These are phyloP conservation scores for Talaromyces sp. DNA, from an alignment of 2,329 filamentous ascomycete genomes.

Conservation along the genomic window DNA sequence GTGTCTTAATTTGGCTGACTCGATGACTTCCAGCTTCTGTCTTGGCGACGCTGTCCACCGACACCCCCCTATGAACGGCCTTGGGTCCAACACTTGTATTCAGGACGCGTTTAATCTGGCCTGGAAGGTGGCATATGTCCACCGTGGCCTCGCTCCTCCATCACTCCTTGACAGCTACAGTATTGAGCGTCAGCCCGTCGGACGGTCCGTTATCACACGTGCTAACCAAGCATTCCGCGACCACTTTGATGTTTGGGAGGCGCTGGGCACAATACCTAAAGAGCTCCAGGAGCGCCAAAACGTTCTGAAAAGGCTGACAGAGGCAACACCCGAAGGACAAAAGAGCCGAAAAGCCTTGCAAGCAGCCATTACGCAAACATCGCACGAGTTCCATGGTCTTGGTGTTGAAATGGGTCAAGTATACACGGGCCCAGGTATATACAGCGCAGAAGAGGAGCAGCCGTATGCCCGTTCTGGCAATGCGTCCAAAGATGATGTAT, in stretches of 20 bases:
- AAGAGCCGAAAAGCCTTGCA: conserved; percentile 36
- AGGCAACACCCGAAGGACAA: conserved; percentile 33
- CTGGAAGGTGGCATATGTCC: conserved; percentile 51
- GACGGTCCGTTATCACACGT: conserved; percentile 44
- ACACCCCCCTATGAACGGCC: conserved; percentile 7
- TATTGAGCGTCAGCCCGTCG: conserved; percentile 48
- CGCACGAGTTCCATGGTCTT: conserved; percentile 50
- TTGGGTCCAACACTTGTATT: conserved; percentile 9
- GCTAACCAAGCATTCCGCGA: conserved; percentile 55
- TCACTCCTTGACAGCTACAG: conserved; percentile 42
- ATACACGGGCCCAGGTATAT: conserved; percentile 46
- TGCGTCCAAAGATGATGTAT: conserved; percentile 35
- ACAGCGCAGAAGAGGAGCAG: conserved; percentile 37
- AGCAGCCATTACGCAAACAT: conserved; percentile 38
- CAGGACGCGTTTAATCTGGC: conserved; percentile 47
- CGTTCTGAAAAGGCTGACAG: conserved; percentile 38
- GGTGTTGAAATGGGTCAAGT: conserved; percentile 57
- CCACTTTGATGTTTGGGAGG: conserved; percentile 44
- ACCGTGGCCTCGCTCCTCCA: conserved; percentile 15
- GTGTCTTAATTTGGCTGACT: no score
- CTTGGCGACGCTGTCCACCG: conserved; percentile 7
- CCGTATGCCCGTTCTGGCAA: conserved; percentile 13
- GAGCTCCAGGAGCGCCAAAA: conserved; percentile 35
- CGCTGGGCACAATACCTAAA: conserved; percentile 40
- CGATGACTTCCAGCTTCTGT: conserved; percentile 17